These are phyloP conservation scores for Epicoccum nigrum DNA, from an alignment of 2,329 filamentous ascomycete species.

Conservation along the genomic window DNA sequence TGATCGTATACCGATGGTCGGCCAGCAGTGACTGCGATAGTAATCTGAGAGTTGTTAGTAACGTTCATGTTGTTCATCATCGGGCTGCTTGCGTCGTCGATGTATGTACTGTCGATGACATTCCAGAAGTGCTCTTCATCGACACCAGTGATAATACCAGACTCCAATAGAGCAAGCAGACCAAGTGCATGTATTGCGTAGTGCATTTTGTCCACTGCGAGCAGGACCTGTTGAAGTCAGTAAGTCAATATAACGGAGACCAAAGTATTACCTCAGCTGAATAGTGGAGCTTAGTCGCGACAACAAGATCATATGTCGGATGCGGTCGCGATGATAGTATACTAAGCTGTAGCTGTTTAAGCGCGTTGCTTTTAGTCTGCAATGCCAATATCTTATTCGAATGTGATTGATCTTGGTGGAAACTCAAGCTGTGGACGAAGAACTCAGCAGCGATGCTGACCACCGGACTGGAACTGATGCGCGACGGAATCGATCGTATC, in stretches of 20 bases:
- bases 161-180: slow-evolving; percentile 2
- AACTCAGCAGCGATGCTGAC: slow-evolving; percentile 9
- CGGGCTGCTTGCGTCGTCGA: slow-evolving; percentile 5
- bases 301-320: neutral
- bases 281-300: slow-evolving; percentile 11
- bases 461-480: neutral
- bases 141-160: neutral
- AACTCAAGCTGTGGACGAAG: neutral
- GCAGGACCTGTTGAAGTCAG: slow-evolving; percentile 1
- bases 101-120: slow-evolving; percentile 9
- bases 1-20: slow-evolving; percentile 5
- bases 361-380: neutral
- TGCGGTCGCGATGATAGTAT: neutral
- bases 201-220: slow-evolving; percentile 4
- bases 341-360: neutral
- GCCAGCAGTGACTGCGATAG: slow-evolving; percentile 5
- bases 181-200: slow-evolving; percentile 12
- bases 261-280: slow-evolving; percentile 3
- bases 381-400: neutral
- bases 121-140: slow-evolving; percentile 7
- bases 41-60: neutral
- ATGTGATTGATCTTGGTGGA: neutral
- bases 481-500: slow-evolving; percentile 4
- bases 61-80: neutral
- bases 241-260: rapidly evolving